Percentiles rank a stretch among this genome's conserved stretches.
Conservation (phyloP, 1,139 yeast genomes). For the Meyerozyma elateridarum region DNA sequence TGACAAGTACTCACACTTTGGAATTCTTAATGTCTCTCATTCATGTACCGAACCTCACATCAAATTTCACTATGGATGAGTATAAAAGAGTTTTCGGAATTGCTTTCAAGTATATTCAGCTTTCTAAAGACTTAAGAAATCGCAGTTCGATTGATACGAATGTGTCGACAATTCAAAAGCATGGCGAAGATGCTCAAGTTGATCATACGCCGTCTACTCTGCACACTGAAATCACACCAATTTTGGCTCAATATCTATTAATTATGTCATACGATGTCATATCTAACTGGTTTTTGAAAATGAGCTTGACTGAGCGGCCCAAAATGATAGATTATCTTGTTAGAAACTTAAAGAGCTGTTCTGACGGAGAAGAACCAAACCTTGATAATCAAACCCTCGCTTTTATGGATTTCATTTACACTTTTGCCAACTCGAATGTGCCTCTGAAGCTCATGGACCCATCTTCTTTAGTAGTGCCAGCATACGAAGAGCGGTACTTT, state of each 20-base stretch:
- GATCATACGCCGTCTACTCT: constrained; percentile 48
- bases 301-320: constrained; percentile 55
- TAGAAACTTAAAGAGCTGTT: constrained; percentile 48
- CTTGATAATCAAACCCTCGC: constrained; percentile 55
- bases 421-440: constrained; percentile 65
- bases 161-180: constrained; percentile 19
- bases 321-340: constrained; percentile 59
- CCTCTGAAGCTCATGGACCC: constrained; percentile 44
- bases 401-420: constrained; percentile 59
- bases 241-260: constrained; percentile 55
- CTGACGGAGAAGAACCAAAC: constrained; percentile 20
- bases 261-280: constrained; percentile 66
- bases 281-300: constrained; percentile 68
- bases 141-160: constrained; percentile 10
- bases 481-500: constrained; percentile 15
- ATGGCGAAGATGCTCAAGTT: constrained; percentile 41
- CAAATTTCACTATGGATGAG: constrained; percentile 73
- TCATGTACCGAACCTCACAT: constrained; percentile 61
- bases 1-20: constrained; percentile 68
- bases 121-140: constrained; percentile 50
- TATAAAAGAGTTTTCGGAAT: constrained; percentile 78
- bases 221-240: constrained; percentile 37
- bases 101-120: constrained; percentile 74
- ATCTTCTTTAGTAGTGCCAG: constrained; percentile 11
- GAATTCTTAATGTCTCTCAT: constrained; percentile 69